These are phyloP conservation scores for Pontederia paniculata DNA, from an alignment of 176 grass and related monocot genomes.

Conservation along the genomic window DNA sequence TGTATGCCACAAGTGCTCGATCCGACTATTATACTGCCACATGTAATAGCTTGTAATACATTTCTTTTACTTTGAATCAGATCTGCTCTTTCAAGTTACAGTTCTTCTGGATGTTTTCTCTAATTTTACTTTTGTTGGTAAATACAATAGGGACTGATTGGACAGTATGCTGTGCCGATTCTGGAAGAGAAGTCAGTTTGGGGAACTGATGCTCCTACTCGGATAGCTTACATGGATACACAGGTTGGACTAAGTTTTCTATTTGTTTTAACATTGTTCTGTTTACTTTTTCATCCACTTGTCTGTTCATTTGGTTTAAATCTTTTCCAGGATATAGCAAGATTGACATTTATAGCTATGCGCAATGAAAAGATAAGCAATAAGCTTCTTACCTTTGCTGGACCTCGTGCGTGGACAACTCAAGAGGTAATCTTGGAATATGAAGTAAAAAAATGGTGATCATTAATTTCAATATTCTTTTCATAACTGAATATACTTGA, in stretches of 20 bases:
- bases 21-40: no score
- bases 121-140: neutral
- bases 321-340: slow-evolving; percentile 61
- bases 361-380: slow-evolving; percentile 68
- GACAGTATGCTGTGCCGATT: slow-evolving; percentile 98
- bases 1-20: no score
- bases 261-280: slow-evolving; percentile 2
- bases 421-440: slow-evolving; percentile 70
- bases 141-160: slow-evolving; percentile 66
- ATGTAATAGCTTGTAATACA: no score
- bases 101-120: neutral
- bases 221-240: slow-evolving; percentile 98
- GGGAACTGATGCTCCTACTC: slow-evolving; percentile 98
- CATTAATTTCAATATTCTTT: no score
- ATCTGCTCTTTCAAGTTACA: neutral
- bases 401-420: slow-evolving; percentile 95
- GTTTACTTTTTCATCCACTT: slow-evolving; percentile 8
- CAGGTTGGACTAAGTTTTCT: slow-evolving; percentile 38
- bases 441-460: neutral
- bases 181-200: slow-evolving; percentile 98
- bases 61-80: neutral
- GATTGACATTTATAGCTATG: slow-evolving; percentile 84
- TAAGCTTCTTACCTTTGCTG: slow-evolving; percentile 81
- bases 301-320: neutral
- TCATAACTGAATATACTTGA: no score